Evolutionary conservation across 306 rosid genomes (phyloP), one percentile per base, ranked within the genome.

Genomic region (Castanospermum australe): DNA sequence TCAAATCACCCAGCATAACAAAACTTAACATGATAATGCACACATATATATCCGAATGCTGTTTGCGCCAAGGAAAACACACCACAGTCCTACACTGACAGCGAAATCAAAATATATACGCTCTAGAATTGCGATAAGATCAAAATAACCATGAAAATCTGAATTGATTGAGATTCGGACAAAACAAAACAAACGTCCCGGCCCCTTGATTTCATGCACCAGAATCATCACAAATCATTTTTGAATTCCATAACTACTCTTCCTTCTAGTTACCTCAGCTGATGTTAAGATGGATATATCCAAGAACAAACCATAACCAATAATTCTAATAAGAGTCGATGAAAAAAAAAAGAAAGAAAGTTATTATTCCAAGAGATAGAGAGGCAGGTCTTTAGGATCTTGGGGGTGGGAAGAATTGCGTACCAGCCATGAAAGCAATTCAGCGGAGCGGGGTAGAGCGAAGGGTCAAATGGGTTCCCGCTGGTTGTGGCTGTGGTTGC

Each of bases 381-480:
- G 59, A 39, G 76, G 30, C 6, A n/a, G 9, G 78, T 60, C 33
- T 74, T 71, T 84, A 92, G 81, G 97, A 89, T 88, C 94, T 86
- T 48, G 98, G 90, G 72, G 91, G 89, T 74, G 92, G 98, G 91
- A 89, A 96, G 89, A 90, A 90, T 80, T 91, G 98, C 93, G 97
- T 91, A 91, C 98, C 98, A 79, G 99, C 91, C 90, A 93, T 82
- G 85, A 93, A 96, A 57, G 98, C 97, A 70, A 70, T 90, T 93
- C 30, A 96, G 77, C 5, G 94, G 92, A 83, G 98, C 75, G 3
- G 98, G 92, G 83, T 90, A 96, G 15, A 96, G 80, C 0, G 93
- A 80, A 52, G 98, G 91, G 28, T 96, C 98, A 66, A 89, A 82
- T n/a, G 81, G 80, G 45, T 69, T 87, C 12, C 77, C 55, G 32